These are phyloP conservation scores for Phyllostachys edulis DNA, from an alignment of 176 grass and related monocot species.

Conservation along the genomic window DNA sequence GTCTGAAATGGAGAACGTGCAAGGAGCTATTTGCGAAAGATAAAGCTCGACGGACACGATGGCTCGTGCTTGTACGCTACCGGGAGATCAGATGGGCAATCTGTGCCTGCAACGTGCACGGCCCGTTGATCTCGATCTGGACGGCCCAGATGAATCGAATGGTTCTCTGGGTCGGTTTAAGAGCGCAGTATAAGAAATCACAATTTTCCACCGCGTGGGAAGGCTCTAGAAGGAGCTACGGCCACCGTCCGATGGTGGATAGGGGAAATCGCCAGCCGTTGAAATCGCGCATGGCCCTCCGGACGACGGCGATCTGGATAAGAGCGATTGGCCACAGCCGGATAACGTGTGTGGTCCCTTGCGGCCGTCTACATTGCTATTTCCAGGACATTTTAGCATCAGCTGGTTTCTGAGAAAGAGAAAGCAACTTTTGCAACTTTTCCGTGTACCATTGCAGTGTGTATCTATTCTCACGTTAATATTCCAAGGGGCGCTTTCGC, in stretches of 20 bases:
- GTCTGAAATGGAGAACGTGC: neutral
- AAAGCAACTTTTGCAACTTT: neutral
- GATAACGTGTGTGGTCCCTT: conserved; percentile 19
- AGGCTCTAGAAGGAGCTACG: neutral
- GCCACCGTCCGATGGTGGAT: conserved; percentile 30
- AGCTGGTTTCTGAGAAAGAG: neutral
- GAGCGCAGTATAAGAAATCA: neutral
- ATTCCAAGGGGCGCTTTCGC: no score
- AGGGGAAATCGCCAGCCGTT: conserved; percentile 3
- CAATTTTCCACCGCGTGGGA: conserved; percentile 14
- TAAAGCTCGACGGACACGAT: neutral
- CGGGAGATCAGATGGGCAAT: conserved; percentile 11
- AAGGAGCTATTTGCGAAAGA: neutral
- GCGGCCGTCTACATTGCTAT: neutral
- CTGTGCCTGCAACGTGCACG: neutral
- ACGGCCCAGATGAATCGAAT: neutral
- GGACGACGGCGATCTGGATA: conserved; percentile 39
- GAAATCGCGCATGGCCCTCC: neutral
- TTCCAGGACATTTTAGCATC: neutral
- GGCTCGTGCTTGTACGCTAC: neutral
- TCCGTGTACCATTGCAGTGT: neutral
- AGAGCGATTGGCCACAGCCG: conserved; percentile 39
- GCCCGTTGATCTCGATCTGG: conserved; percentile 6
- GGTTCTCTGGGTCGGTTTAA: neutral
- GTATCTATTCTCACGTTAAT: no score